A percentile compares a stretch with the other conserved stretches of the same genome.
phyloP scores from a whole-genome alignment of 192 early-diverging fungal genomes.

The Entomortierella parvispora region DNA sequence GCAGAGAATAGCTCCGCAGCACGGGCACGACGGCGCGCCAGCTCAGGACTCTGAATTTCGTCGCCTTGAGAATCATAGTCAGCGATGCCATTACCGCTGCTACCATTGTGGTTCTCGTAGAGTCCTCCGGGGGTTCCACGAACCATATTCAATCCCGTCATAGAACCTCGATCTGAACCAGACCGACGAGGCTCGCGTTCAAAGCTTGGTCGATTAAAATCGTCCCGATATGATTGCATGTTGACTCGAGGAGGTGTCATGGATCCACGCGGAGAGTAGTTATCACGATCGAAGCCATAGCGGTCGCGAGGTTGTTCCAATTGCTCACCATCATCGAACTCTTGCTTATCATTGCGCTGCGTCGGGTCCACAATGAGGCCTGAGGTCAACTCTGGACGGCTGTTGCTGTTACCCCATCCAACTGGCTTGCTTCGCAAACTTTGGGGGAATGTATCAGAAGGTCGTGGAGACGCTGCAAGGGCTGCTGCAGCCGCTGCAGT shows the following conservation, averaged over 20 bases:
- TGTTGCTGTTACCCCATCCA: constrained; percentile 12
- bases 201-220: constrained; percentile 32
- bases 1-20: constrained; percentile 49
- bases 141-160: constrained; percentile 13
- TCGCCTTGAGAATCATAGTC: constrained; percentile 18
- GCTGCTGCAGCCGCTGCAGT: constrained; percentile 1
- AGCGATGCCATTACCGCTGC: not conserved
- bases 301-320: constrained; percentile 16
- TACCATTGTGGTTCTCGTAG: not conserved
- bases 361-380: not conserved
- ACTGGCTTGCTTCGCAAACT: constrained; percentile 37
- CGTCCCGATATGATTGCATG: constrained; percentile 48
- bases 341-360: constrained; percentile 27
- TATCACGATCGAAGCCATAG: not conserved
- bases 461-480: constrained; percentile 10
- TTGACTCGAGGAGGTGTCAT: constrained; percentile 40
- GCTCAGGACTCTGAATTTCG: constrained; percentile 27
- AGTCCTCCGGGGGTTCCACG: constrained; percentile 8
- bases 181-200: constrained; percentile 33
- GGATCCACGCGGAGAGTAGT: constrained; percentile 17
- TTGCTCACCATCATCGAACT: constrained; percentile 40
- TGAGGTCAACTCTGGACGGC: constrained; percentile 12
- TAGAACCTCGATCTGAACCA: constrained; percentile 42
- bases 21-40: constrained; percentile 42
- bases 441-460: constrained; percentile 36